Base-by-base conservation (phyloP, 2,329 filamentous ascomycete genomes). In the Talaromyces sp. region DNA sequence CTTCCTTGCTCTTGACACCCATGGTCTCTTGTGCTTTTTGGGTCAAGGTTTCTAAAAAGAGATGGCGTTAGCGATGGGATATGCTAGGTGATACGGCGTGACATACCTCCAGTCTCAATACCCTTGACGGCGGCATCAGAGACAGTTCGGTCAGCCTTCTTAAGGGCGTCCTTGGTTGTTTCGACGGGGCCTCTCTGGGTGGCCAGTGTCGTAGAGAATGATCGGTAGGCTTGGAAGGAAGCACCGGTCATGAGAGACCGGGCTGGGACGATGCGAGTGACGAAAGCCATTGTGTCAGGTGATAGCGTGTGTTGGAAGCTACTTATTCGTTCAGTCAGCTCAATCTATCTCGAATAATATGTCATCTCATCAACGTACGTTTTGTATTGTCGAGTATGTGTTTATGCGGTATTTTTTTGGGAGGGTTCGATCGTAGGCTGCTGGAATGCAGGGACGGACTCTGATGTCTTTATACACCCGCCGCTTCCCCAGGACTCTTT, bases 101-200 rank as follows among this genome's bases (percentile, higher is more conserved):
- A 72, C 85, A 64, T 82, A 87, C 85, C 81, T 64, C 84, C 83
- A 68, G 80, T 85, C 75, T 88, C 83, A 65, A 88, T 86, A 52
- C 85, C 86, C 75, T 84, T 84, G 23, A 88, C 82, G 11, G 82
- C 81, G 28, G 76, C 81, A 71, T 84, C 78, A 0, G 83, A 81
- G 39, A 86, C 79, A 23, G 78, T 79, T 65, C 81, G 77, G 72
- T 88, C 84, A 21, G 83, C 83, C 61, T 77, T 79, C 76, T 87
- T 85, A 54, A 84, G 72, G 0, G 83, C 81, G 46, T 87, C 83
- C 73, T 86, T 87, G 67, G 82, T 81, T 6, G 77, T 71, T 50
- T 87, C 83, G 55, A 83, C 73, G 39, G 82, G 79, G 44, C 80
- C 77, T 75, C 83, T 86, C 60, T 82, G 75, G 21, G 73, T 69